Evolutionary conservation across 345 rosid genomes (phyloP).

Genomic region (Hevea brasiliensis): DNA sequence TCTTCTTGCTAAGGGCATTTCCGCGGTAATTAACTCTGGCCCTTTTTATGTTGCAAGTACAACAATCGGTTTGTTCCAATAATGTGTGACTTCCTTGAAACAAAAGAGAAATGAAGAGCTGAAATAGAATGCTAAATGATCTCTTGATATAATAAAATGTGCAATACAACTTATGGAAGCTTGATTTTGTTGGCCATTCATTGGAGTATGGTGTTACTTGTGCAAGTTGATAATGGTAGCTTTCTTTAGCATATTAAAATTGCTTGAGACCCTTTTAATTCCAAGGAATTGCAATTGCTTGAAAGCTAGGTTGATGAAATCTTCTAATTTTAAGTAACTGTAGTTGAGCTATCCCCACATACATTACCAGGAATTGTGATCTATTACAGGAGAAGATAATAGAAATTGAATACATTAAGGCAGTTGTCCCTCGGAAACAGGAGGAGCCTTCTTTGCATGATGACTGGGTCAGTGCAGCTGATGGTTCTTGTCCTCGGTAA

Average conservation of each 20-base stretch:
- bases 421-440: slow-evolving; percentile 78
- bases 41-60: slow-evolving; percentile 5
- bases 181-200: neutral
- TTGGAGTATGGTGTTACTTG: neutral
- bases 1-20: slow-evolving; percentile 78
- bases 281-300: neutral
- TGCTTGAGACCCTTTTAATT: neutral
- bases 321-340: neutral
- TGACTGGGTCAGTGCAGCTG: slow-evolving; percentile 96
- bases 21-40: slow-evolving; percentile 55
- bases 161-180: neutral
- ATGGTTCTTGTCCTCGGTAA: slow-evolving; percentile 73
- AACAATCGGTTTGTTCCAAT: neutral
- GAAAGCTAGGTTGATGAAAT: neutral
- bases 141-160: neutral
- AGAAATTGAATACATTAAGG: slow-evolving; percentile 91
- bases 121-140: neutral
- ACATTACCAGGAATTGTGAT: neutral
- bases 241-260: neutral
- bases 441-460: slow-evolving; percentile 82
- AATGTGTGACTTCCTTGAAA: neutral
- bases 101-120: neutral
- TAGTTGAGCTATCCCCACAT: neutral
- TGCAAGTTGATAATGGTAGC: neutral
- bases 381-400: slow-evolving; percentile 69